Conservation (phyloP, 768 basidiomycete genomes). For the Lactarius tabidus region DNA sequence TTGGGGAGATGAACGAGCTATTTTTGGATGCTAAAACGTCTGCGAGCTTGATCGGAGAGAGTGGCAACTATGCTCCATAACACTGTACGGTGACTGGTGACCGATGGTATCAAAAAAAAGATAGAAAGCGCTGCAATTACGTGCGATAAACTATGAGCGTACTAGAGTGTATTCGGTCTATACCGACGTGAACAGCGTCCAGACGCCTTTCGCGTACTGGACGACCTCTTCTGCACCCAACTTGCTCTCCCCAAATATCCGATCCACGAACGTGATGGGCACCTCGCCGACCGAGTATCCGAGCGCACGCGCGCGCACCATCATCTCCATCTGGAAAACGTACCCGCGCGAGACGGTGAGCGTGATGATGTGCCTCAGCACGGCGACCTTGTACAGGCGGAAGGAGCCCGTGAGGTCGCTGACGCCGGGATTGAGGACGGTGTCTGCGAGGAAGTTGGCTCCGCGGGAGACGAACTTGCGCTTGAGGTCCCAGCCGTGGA, state of each 20-base stretch:
- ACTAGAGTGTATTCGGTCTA: conserved; percentile 12
- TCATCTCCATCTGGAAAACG: conserved; percentile 99
- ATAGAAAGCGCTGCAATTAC: neutral
- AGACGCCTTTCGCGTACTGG: conserved; percentile 81
- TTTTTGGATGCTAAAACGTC: conserved; percentile 91
- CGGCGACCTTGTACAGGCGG: conserved; percentile 72
- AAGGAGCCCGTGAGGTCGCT: conserved; percentile 91
- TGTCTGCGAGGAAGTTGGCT: conserved; percentile 87
- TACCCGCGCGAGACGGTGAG: conserved; percentile 85
- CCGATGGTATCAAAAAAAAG: neutral
- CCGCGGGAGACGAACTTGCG: conserved; percentile 85
- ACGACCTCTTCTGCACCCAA: conserved; percentile 86
- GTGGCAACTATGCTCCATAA: conserved; percentile 11
- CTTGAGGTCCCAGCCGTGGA: conserved; percentile 90
- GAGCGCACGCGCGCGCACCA: conserved; percentile 80
- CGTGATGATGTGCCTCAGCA: conserved; percentile 78
- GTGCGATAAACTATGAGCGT: conserved; percentile 10
- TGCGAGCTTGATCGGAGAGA: conserved; percentile 27
- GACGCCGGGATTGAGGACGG: conserved; percentile 78
- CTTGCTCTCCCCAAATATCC: conserved; percentile 92
- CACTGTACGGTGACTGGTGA: neutral
- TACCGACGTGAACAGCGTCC: conserved; percentile 70
- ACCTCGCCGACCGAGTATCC: conserved; percentile 88
- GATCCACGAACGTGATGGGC: conserved; percentile 92
- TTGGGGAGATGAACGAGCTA: conserved; percentile 88